phyloP scores from a whole-genome alignment of 805 yeast species.

The Myxozyma udenii region DNA sequence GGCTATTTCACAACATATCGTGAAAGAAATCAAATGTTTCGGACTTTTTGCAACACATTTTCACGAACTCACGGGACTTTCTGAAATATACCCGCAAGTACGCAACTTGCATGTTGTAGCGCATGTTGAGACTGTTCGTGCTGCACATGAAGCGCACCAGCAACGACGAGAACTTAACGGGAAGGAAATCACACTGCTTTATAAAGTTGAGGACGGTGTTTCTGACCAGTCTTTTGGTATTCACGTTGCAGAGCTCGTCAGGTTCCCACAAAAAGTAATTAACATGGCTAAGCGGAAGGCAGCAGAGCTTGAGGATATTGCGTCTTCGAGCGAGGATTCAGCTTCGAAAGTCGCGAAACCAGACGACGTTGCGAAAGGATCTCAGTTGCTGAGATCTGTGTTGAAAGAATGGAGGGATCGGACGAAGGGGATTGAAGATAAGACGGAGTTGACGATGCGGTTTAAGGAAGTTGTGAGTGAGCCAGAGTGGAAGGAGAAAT shows the following conservation, averaged over 20 bases:
- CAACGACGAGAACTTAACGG: constrained; percentile 36
- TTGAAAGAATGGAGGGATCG: constrained; percentile 42
- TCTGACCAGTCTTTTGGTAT: constrained; percentile 96
- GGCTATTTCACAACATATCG: constrained; percentile 87
- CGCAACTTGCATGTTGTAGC: constrained; percentile 90
- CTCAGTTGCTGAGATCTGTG: constrained; percentile 46
- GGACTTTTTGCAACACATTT: constrained; percentile 95
- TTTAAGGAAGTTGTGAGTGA: constrained; percentile 21
- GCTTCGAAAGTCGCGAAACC: constrained; percentile 47
- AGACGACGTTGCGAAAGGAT: constrained; percentile 55
- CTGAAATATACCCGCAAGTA: constrained; percentile 59
- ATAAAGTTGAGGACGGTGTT: constrained; percentile 94
- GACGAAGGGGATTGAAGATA: constrained; percentile 1
- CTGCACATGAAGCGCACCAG: constrained; percentile 35
- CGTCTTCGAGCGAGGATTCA: constrained; percentile 40
- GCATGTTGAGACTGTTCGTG: constrained; percentile 55
- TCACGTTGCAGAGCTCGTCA: constrained; percentile 94
- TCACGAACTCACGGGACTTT: constrained; percentile 84
- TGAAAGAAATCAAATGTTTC: constrained; percentile 67
- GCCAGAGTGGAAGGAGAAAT: constrained; percentile 13
- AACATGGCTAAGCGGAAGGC: constrained; percentile 96
- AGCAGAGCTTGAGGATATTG: constrained; percentile 69
- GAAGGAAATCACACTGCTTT: constrained; percentile 78
- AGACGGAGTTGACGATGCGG: constrained; percentile 8
- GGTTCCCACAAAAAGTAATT: constrained; percentile 85